Evolutionary conservation across 306 rosid species (phyloP).

Genomic region (Argentina anserina): DNA sequence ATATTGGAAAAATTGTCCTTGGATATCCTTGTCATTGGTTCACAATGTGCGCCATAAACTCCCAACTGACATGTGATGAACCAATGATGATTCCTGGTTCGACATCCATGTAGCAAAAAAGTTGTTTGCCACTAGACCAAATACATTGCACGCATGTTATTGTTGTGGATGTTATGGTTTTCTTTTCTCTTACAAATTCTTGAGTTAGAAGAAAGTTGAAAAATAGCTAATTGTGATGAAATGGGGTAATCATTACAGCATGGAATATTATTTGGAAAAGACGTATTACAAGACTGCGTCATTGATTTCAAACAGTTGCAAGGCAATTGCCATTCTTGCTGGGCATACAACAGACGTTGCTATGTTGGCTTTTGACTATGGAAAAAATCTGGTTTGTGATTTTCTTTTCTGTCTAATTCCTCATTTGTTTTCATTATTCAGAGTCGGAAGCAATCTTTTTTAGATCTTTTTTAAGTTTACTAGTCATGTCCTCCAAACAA

Average conservation of each 20-base stretch:
- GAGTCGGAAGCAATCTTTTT: constrained; percentile 5
- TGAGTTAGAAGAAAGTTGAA: neutral
- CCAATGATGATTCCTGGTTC: neutral
- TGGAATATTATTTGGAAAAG: constrained; percentile 90
- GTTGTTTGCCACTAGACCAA: neutral
- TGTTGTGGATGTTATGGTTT: neutral
- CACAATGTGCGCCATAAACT: neutral
- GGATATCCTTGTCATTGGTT: too few relatives aligned
- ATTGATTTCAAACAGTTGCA: constrained; percentile 91
- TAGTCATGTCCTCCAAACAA: neutral
- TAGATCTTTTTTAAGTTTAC: constrained; percentile 13
- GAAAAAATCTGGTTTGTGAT: constrained; percentile 89
- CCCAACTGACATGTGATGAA: neutral
- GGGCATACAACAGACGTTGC: constrained; percentile 94
- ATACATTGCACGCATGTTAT: neutral
- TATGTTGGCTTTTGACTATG: constrained; percentile 74
- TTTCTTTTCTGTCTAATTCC: neutral
- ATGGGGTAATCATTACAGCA: constrained; percentile 49
- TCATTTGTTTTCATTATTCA: neutral
- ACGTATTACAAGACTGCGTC: constrained; percentile 95
- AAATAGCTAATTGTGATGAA: neutral
- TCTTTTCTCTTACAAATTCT: neutral
- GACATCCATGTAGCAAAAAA: neutral
- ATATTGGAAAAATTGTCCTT: neutral
- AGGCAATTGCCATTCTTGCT: constrained; percentile 90